These are phyloP conservation scores for Candida insectorum DNA, from an alignment of 805 yeast genomes.

Conservation along the genomic window DNA sequence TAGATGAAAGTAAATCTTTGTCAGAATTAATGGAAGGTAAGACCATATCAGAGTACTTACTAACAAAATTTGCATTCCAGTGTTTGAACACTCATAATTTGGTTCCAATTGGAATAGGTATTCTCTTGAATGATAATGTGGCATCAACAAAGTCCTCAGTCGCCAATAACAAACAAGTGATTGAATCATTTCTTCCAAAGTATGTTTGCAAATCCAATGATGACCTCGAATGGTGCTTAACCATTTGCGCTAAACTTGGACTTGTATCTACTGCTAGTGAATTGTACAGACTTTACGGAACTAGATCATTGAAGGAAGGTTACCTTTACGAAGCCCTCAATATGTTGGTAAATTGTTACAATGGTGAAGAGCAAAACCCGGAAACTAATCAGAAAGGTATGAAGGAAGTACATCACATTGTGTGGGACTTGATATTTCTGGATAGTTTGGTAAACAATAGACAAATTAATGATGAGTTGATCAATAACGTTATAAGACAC, in stretches of 20 bases:
- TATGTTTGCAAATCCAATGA: constrained; percentile 64
- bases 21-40: constrained; percentile 13
- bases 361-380: constrained; percentile 21
- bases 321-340: constrained; percentile 59
- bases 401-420: constrained; percentile 46
- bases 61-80: constrained; percentile 53
- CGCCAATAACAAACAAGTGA: constrained; percentile 28
- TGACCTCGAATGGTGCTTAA: constrained; percentile 75
- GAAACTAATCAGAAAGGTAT: constrained; percentile 24
- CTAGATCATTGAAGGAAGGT: constrained; percentile 50
- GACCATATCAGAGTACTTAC: constrained; percentile 52
- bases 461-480: constrained; percentile 54
- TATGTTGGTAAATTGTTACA: constrained; percentile 63
- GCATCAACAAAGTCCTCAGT: constrained; percentile 43
- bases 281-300: constrained; percentile 50
- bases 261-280: constrained; percentile 55
- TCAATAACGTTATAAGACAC: constrained; percentile 45
- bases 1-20: constrained; percentile 5
- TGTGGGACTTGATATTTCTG: constrained; percentile 62
- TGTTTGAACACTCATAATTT: constrained; percentile 50
- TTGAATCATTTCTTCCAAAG: constrained; percentile 58
- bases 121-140: constrained; percentile 40
- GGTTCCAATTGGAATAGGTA: constrained; percentile 69
- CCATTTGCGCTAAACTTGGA: constrained; percentile 67
- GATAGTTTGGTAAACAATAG: constrained; percentile 50